Evolutionary conservation across 208 protist species (phyloP).

Genomic region (Trypanosoma mega): DNA sequence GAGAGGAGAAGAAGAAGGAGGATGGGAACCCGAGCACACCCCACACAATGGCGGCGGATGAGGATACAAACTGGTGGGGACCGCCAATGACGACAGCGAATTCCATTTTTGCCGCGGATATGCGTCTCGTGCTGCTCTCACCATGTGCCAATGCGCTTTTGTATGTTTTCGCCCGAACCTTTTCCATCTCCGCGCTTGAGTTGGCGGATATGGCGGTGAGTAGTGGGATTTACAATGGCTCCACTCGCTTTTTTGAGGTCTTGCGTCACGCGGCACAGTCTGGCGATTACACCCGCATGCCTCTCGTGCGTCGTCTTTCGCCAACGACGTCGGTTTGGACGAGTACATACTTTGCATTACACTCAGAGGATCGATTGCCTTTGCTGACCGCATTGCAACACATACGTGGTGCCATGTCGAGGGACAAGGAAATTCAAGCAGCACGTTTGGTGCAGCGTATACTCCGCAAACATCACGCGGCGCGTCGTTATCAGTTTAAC

Average conservation of each 20-base stretch:
- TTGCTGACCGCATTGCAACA: slow-evolving; percentile 59
- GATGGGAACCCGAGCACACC: neutral
- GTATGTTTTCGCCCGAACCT: slow-evolving; percentile 57
- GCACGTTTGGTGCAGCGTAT: slow-evolving; percentile 52
- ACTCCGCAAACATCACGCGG: slow-evolving; percentile 51
- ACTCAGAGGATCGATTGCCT: slow-evolving; percentile 67
- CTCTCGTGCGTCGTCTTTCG: slow-evolving; percentile 64
- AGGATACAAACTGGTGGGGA: slow-evolving; percentile 15
- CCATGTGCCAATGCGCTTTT: slow-evolving; percentile 79
- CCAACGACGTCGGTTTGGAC: slow-evolving; percentile 60
- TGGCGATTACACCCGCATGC: slow-evolving; percentile 60
- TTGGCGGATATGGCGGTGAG: slow-evolving; percentile 57
- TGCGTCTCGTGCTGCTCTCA: slow-evolving; percentile 52
- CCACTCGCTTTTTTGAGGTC: slow-evolving; percentile 43
- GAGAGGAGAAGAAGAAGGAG: neutral
- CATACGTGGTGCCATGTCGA: slow-evolving; percentile 37
- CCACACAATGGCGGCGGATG: slow-evolving; percentile 2
- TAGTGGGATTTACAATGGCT: slow-evolving; percentile 68
- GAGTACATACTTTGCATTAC: slow-evolving; percentile 61
- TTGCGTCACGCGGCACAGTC: slow-evolving; percentile 34
- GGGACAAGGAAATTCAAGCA: slow-evolving; percentile 36
- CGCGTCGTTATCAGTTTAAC: slow-evolving; percentile 63
- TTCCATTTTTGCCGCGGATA: slow-evolving; percentile 37
- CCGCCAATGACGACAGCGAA: slow-evolving; percentile 29
- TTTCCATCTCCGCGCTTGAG: slow-evolving; percentile 60